These are phyloP conservation scores for Jatropha podagrica DNA, from an alignment of 441 rosid genomes.

Conservation along the genomic window DNA sequence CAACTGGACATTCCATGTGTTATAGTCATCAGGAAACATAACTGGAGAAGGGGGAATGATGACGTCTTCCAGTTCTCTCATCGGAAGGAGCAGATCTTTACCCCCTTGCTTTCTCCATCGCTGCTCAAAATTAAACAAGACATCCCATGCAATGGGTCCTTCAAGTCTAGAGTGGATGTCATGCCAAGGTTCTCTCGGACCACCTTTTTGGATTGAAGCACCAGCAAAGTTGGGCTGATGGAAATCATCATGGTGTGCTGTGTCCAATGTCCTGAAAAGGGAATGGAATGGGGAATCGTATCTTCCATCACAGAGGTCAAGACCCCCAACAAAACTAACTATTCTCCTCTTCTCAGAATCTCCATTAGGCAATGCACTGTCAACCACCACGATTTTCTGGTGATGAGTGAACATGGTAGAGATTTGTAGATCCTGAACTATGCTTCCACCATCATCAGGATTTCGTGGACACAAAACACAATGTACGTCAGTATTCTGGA, in stretches of 20 bases:
- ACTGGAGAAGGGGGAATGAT: constrained; percentile 94
- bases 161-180: constrained; percentile 96
- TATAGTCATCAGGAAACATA: constrained; percentile 75
- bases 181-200: constrained; percentile 99
- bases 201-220: constrained; percentile 84
- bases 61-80: constrained; percentile 74
- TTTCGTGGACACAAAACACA: constrained; percentile 91
- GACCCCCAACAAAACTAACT: constrained; percentile 90
- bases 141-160: constrained; percentile 99
- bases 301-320: constrained; percentile 98
- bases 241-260: constrained; percentile 96
- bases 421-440: constrained; percentile 73
- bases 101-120: constrained; percentile 97
- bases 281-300: constrained; percentile 93
- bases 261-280: constrained; percentile 92
- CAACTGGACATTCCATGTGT: constrained; percentile 86
- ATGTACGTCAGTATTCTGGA: constrained; percentile 68
- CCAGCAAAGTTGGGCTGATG: constrained; percentile 94
- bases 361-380: constrained; percentile 69
- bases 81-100: constrained; percentile 67
- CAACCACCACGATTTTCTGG: constrained; percentile 95
- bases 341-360: constrained; percentile 69
- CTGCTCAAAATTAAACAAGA: constrained; percentile 88
- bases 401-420: constrained; percentile 98
- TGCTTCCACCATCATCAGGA: constrained; percentile 97